Conservation (phyloP, 1,284 basidiomycete genomes). For the Meira nashicola region DNA sequence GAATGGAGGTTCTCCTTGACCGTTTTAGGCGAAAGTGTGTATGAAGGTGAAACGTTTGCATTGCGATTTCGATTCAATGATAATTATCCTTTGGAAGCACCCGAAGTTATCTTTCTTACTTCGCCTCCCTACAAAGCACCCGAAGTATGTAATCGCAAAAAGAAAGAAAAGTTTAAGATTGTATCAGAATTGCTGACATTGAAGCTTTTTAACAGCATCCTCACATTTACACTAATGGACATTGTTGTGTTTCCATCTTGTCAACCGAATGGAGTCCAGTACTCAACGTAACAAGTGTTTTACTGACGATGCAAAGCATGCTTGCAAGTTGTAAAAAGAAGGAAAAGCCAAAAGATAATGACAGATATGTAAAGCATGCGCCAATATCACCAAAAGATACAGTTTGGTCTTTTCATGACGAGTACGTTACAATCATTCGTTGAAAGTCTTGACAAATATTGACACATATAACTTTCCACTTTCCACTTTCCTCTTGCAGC, state of each 20-base stretch:
- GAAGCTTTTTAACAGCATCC: conserved; percentile 20
- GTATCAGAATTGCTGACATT: not conserved
- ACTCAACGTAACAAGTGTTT: conserved; percentile 41
- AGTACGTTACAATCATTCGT: not conserved
- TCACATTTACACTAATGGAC: conserved; percentile 46
- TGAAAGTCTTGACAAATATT: not conserved
- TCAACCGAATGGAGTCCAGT: conserved; percentile 49
- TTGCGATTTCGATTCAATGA: conserved; percentile 46
- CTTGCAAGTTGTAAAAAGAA: conserved; percentile 46
- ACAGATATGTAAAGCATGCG: conserved; percentile 40
- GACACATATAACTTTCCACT: not conserved
- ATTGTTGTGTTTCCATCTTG: conserved; percentile 46
- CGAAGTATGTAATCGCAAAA: conserved; percentile 21
- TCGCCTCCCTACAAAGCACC: conserved; percentile 42
- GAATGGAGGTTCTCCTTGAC: conserved; percentile 36
- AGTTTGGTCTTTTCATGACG: conserved; percentile 7
- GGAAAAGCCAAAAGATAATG: conserved; percentile 44
- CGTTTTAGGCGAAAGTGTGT: conserved; percentile 37
- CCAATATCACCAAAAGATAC: conserved; percentile 20
- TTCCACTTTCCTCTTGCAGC: not conserved
- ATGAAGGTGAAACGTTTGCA: conserved; percentile 37
- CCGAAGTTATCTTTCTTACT: conserved; percentile 47
- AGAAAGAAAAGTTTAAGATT: not conserved
- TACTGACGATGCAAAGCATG: conserved; percentile 50
- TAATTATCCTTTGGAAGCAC: conserved; percentile 47